Evolutionary conservation across 345 rosid species (phyloP), one percentile per base, ranked within the genome.

Genomic region (Gossypium rotundifolium): DNA sequence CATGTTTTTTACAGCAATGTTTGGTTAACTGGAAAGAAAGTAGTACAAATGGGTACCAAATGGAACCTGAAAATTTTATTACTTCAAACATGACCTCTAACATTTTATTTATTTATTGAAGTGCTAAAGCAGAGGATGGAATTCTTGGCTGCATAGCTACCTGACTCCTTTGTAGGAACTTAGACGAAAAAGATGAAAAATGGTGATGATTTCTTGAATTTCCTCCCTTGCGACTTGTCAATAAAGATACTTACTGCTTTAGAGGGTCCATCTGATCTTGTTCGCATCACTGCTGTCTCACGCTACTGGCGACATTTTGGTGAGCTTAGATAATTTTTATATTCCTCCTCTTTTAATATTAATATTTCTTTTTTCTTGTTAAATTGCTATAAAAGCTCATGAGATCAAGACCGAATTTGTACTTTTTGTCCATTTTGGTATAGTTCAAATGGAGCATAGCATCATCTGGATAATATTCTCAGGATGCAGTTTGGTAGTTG

Each of bases 291-390:
- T 80, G 82, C 81, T 44, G 92, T 90, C 64, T 96, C 99, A 9
- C 89, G 74, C 46, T 72, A 78, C 3, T 96, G 96, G 96, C 85
- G 88, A 45, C 61, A 69, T 9, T 89, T 87, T 73, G 96, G 99
- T 96, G 80, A 83, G 87, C 72, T 33, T 65, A 44, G 67, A 48
- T 61, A 29, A 7, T 53, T 69, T 40, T 2, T 23, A 12, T 55
- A 20, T 55, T 55, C 25, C 60, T 27, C 11, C 49, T 66, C 60
- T 9, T 72, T 57, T 55, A 13, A 20, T 55, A 40, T 16, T 40
- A 20, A 42, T n/a, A 6, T 16, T 44, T 57, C n/a, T 53, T 33
- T 33, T 33, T 33, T 33, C 38, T 33, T 33, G 38, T 33, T 33
- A 33, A 33, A 33, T 33, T 33, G 38, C 38, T 33, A 33, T 33